phyloP scores from a whole-genome alignment of 192 early-diverging fungal genomes.

The Spizellomyces punctatus region DNA sequence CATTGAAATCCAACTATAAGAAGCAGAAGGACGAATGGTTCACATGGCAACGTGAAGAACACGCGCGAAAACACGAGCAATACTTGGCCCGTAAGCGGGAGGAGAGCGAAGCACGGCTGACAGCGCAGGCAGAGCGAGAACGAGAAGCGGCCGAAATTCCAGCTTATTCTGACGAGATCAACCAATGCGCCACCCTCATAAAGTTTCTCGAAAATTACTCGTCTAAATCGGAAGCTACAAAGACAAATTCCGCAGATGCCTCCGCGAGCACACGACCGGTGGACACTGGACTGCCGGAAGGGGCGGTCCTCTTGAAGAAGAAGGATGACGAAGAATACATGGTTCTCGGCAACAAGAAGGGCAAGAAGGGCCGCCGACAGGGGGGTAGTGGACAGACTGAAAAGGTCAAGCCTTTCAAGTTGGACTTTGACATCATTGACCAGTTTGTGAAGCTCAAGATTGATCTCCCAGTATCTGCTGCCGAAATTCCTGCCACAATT shows the following conservation, averaged over 20 bases:
- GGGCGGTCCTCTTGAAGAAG: constrained; percentile 72
- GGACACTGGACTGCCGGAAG: constrained; percentile 67
- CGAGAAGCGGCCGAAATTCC: constrained; percentile 85
- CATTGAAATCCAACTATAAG: constrained; percentile 72
- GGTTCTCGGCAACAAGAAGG: constrained; percentile 67
- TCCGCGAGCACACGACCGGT: constrained; percentile 54
- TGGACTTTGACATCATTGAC: constrained; percentile 67
- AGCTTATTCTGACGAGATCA: constrained; percentile 85
- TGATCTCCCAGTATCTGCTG: constrained; percentile 70
- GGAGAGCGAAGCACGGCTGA: constrained; percentile 68
- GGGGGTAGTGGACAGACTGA: constrained; percentile 37
- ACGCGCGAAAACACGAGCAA: constrained; percentile 66
- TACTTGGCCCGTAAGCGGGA: constrained; percentile 69
- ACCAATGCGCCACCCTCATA: constrained; percentile 79
- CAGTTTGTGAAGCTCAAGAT: constrained; percentile 80
- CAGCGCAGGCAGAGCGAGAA: constrained; percentile 71
- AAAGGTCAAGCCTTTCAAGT: constrained; percentile 62
- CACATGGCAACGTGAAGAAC: constrained; percentile 69
- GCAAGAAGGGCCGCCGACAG: constrained; percentile 53
- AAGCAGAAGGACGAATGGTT: constrained; percentile 74
- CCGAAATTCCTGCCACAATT: constrained; percentile 72
- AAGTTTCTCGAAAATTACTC: constrained; percentile 61
- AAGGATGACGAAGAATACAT: constrained; percentile 85
- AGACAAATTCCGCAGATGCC: constrained; percentile 40
- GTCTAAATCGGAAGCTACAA: constrained; percentile 40